phyloP scores from a whole-genome alignment of 305 asterid genomes.

The Rubia peregrina region DNA sequence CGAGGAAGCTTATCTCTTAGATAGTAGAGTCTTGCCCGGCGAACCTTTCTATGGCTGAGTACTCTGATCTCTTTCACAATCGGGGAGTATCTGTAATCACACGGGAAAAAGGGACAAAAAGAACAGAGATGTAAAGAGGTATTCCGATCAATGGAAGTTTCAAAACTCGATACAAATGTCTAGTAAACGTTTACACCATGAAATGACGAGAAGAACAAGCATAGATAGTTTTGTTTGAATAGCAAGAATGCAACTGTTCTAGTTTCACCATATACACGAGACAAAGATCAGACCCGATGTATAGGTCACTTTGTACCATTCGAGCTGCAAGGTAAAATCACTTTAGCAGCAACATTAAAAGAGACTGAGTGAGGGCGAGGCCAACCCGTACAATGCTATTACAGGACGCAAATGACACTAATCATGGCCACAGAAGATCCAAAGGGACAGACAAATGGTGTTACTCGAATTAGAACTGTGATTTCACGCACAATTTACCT shows the following conservation, averaged over 20 bases:
- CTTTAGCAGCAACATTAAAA: neutral
- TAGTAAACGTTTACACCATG: neutral
- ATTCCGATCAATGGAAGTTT: neutral
- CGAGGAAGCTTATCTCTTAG: conserved; percentile 89
- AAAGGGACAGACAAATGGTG: neutral
- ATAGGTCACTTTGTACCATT: neutral
- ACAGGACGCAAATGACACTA: neutral
- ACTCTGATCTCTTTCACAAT: conserved; percentile 71
- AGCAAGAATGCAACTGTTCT: neutral
- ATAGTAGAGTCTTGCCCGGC: conserved; percentile 79
- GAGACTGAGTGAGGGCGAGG: neutral
- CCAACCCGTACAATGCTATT: neutral
- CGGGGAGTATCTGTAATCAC: conserved; percentile 68
- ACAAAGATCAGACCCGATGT: neutral
- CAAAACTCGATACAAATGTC: neutral
- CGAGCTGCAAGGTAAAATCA: neutral
- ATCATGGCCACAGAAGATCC: neutral
- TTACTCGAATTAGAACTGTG: neutral
- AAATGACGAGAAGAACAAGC: neutral
- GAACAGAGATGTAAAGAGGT: neutral
- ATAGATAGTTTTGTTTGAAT: neutral
- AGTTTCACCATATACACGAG: neutral
- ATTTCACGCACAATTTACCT: neutral
- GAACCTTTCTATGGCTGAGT: conserved; percentile 74
- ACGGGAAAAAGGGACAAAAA: neutral